Evolutionary conservation across 2,329 filamentous ascomycete genomes (phyloP).

Genomic region (Botrytis aclada): DNA sequence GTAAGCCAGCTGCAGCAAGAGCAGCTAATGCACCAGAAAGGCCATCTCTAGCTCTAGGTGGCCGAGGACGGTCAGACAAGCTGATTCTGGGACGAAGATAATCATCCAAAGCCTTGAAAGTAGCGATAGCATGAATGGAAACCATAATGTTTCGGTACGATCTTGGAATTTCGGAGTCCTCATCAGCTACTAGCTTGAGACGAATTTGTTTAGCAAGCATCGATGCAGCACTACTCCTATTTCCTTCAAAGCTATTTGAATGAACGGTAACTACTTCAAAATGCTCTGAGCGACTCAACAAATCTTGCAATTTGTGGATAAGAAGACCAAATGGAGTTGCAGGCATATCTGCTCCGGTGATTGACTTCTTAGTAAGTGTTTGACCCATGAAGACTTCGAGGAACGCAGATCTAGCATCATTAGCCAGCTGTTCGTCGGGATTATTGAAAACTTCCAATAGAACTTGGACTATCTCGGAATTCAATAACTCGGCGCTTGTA

Average conservation of each 20-base stretch:
- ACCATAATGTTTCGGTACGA: conserved; percentile 95
- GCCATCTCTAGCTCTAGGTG: conserved; percentile 56
- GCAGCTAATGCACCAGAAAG: conserved; percentile 69
- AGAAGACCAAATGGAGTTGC: conserved; percentile 85
- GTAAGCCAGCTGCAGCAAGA: conserved; percentile 69
- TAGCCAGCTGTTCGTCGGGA: conserved; percentile 57
- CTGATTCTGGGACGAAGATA: conserved; percentile 89
- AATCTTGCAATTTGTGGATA: conserved; percentile 90
- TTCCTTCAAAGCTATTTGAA: conserved; percentile 86
- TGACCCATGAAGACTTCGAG: conserved; percentile 89
- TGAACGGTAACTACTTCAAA: conserved; percentile 97
- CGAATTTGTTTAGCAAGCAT: conserved; percentile 97
- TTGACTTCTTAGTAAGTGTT: conserved; percentile 58
- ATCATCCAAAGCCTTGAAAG: conserved; percentile 94
- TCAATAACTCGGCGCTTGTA: conserved; percentile 90
- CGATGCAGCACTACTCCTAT: conserved; percentile 84
- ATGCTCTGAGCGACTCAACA: conserved; percentile 94
- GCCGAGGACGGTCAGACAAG: conserved; percentile 69
- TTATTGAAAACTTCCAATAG: conserved; percentile 80
- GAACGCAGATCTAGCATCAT: conserved; percentile 76
- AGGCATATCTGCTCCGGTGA: conserved; percentile 65
- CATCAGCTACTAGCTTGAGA: conserved; percentile 83
- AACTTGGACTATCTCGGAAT: conserved; percentile 82
- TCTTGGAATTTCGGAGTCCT: conserved; percentile 83
- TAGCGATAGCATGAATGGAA: conserved; percentile 96